Evolutionary conservation across 2,329 filamentous ascomycete genomes (phyloP), one percentile per base, ranked within the genome.

Genomic region (Claviceps sorghi): DNA sequence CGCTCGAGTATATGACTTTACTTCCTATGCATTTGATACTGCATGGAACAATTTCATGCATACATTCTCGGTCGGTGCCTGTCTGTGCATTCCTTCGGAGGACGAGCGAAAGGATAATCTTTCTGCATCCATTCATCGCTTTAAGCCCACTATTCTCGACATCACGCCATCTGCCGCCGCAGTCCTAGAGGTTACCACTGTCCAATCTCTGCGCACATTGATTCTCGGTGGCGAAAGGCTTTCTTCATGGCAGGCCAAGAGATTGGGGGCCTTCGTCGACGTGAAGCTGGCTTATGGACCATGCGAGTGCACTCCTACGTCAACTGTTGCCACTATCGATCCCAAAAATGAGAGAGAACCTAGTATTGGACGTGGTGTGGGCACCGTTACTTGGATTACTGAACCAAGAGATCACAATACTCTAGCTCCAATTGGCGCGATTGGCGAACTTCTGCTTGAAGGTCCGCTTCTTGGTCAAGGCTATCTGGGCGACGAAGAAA

Each of bases 381-480:
- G 52, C 5, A 41, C 36, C 19, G 11, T 53, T 8, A 55, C 62
- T 1, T 68, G 64, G 63, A 54, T 69, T 41, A 60, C 62, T 1
- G 57, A 65, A 26, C 50, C 60, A 6, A 50, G 54, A 13, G 53
- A 65, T 48, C 55, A 58, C 51, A 49, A 61, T 43, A 45, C 40
- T 10, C 56, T 64, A 8, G 50, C 57, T 0, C 63, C 62, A 0
- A 42, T 66, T 3, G 65, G 65, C 1, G 56, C 51, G 2, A 53
- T 59, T 0, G 67, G 67, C 9, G 67, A 69, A 52, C 56, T 69
- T n/a, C 51, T 66, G 3, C 58, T 72, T 42, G 66, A 66, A 49
- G 70, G 71, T 0, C 72, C 73, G 3, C 67, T 69, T 15, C 62
- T 79, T n/a, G 73, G 70, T 17, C 62, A 68, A 32, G 73, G 73